Evolutionary conservation across 1,284 basidiomycete genomes (phyloP), one percentile per base, ranked within the genome.

Genomic region (Cutaneotrichosporon dermatis): DNA sequence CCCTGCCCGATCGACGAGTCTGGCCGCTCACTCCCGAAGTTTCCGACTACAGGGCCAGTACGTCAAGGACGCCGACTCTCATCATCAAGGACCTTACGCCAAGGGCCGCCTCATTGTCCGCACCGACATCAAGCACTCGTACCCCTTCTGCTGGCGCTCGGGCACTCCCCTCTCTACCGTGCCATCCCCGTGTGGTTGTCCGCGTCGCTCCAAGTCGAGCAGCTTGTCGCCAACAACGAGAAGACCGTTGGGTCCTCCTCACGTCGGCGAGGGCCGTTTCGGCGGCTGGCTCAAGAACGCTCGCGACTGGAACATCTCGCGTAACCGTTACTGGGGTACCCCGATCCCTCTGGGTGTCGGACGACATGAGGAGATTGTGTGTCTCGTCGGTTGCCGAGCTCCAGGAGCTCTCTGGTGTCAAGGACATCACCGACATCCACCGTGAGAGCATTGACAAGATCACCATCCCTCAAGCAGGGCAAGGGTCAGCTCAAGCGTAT

Each of bases 251-350:
- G 95, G 95, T 99, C 10, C 96, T 4, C 86, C 89, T 69, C 83
- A 82, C 66, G 88, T 99, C 52, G 90, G 93, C 9, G 94, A 98
- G 62, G 87, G 89, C 66, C 85, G 95, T 54, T 99, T 99, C 74
- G 93, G 92, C 34, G 95, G 91, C 76, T 99, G 96, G 96, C 82
- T 99, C 60, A 87, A 90, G 53, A 97, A 96, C 77, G 96, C 96
- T 10, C 86, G 95, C 39, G 96, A 99, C 76, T 99, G 96, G 96
- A 99, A 98, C 76, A 84, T 99, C 65, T 96, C 93, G n/a, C 84
- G 96, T 65, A 99, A 99, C 82, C 86, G 96, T 60, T 99, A 98
- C 79, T 99, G 95, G 95, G 96, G 95, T 48, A 99, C 95, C 6
- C 96, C 96, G 6, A 88, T 99, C 63, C 96, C 96, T 8, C 81